Conservation (phyloP, 257 asterid species). For the Thymus mandschuricus region DNA sequence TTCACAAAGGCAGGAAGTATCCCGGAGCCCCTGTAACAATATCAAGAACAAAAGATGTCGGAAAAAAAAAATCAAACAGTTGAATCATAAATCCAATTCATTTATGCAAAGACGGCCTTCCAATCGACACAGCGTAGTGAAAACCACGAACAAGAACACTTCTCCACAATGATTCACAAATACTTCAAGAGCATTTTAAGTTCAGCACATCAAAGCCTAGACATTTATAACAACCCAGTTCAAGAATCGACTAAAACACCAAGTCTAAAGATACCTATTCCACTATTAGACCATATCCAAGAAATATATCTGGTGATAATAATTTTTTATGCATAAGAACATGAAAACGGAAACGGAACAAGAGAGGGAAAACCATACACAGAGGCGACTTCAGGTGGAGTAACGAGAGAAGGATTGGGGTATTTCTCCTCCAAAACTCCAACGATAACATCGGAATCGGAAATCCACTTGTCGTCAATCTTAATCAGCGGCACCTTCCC, state of each 20-base stretch:
- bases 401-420: conserved; percentile 64
- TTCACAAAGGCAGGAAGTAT: conserved; percentile 63
- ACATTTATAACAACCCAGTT: conserved; percentile 6
- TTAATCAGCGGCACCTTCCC: conserved; percentile 83
- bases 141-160: not conserved
- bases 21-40: conserved; percentile 61
- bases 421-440: conserved; percentile 75
- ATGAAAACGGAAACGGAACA: conserved; percentile 1
- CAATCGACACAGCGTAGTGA: not conserved
- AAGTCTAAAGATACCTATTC: conserved; percentile 10
- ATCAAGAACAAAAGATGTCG: not conserved
- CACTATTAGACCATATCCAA: not conserved
- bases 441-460: conserved; percentile 84
- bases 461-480: conserved; percentile 69
- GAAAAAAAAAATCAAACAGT: not conserved
- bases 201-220: not conserved
- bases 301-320: not conserved
- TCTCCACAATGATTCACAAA: not conserved
- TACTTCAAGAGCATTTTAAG: not conserved
- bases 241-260: conserved; percentile 6
- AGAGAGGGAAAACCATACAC: conserved; percentile 48
- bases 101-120: not conserved
- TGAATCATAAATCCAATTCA: conserved; percentile 1
- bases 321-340: not conserved
- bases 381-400: conserved; percentile 65